Evolutionary conservation across 306 rosid species (phyloP).

Genomic region (Inga oerstediana): DNA sequence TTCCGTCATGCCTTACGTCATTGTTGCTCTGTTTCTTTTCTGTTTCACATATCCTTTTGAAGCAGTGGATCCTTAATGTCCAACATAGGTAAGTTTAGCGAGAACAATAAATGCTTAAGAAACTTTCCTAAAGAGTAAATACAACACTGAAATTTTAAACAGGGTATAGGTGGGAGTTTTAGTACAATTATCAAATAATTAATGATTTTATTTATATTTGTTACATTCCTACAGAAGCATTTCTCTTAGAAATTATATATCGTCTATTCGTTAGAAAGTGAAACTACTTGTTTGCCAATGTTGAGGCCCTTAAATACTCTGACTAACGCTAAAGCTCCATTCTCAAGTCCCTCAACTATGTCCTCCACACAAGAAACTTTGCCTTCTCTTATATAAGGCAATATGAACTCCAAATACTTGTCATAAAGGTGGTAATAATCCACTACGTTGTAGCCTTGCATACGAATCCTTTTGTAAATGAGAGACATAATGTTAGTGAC

Average conservation of each 20-base stretch:
- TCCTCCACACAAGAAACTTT: conserved; percentile 8
- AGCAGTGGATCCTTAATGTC: too few relatives aligned
- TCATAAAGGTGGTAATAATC: conserved; percentile 12
- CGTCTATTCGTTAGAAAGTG: conserved; percentile 1
- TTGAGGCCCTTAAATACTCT: conserved; percentile 1
- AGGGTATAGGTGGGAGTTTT: too few relatives aligned
- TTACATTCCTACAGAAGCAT: background rate
- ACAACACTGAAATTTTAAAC: too few relatives aligned
- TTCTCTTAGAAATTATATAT: too few relatives aligned
- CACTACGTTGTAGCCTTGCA: conserved; percentile 19
- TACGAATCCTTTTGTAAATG: background rate
- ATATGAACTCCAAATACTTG: background rate
- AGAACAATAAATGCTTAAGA: too few relatives aligned
- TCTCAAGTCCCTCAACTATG: background rate
- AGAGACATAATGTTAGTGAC: background rate
- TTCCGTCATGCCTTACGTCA: too few relatives aligned
- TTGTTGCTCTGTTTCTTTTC: too few relatives aligned
- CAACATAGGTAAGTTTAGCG: too few relatives aligned
- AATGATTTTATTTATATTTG: too few relatives aligned
- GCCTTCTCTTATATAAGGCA: background rate
- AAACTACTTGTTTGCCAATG: conserved; percentile 13
- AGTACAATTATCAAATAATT: too few relatives aligned
- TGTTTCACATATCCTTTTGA: too few relatives aligned
- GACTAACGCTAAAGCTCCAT: background rate
- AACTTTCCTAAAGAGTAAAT: too few relatives aligned